A percentile compares a stretch with the other conserved stretches of the same genome.
Conservation (phyloP, 2,329 filamentous ascomycete species). For the Ophiocordyceps sinensis region DNA sequence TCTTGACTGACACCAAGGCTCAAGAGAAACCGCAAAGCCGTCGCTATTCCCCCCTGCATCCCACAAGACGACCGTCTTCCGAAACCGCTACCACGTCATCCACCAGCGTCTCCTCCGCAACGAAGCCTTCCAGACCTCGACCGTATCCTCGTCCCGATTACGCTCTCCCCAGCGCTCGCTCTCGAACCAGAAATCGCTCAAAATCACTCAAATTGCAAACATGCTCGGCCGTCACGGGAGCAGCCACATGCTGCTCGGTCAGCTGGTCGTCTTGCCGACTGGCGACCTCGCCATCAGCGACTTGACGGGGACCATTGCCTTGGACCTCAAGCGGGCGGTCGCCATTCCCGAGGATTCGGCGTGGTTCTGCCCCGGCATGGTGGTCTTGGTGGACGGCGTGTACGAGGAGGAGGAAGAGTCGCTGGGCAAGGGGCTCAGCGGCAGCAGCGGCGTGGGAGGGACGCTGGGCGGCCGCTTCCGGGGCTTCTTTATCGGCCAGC, state of each 20-base stretch:
- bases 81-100: slow-evolving; percentile 82
- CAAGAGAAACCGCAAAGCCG: slow-evolving; percentile 46
- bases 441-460: slow-evolving; percentile 71
- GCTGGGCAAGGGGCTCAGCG: slow-evolving; percentile 54
- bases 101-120: slow-evolving; percentile 87
- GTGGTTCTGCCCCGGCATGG: slow-evolving; percentile 93
- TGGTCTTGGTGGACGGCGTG: slow-evolving; percentile 86
- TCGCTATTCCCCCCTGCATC: slow-evolving; percentile 62
- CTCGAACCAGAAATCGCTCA: slow-evolving; percentile 58
- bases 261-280: slow-evolving; percentile 67
- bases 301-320: slow-evolving; percentile 69
- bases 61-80: slow-evolving; percentile 74
- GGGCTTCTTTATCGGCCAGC: slow-evolving; percentile 80
- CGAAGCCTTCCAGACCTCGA: slow-evolving; percentile 77
- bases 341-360: slow-evolving; percentile 73
- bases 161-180: slow-evolving; percentile 42
- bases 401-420: slow-evolving; percentile 85
- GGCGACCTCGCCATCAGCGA: slow-evolving; percentile 75
- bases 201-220: slow-evolving; percentile 73
- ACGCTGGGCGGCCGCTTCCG: slow-evolving; percentile 87
- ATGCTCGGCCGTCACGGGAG: slow-evolving; percentile 66
- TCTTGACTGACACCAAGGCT: background rate
- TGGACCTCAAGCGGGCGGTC: slow-evolving; percentile 70
- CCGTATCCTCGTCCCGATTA: slow-evolving; percentile 47
- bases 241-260: slow-evolving; percentile 73